These are phyloP conservation scores for Boletus reticuloceps DNA, from an alignment of 768 basidiomycete genomes.

Conservation along the genomic window DNA sequence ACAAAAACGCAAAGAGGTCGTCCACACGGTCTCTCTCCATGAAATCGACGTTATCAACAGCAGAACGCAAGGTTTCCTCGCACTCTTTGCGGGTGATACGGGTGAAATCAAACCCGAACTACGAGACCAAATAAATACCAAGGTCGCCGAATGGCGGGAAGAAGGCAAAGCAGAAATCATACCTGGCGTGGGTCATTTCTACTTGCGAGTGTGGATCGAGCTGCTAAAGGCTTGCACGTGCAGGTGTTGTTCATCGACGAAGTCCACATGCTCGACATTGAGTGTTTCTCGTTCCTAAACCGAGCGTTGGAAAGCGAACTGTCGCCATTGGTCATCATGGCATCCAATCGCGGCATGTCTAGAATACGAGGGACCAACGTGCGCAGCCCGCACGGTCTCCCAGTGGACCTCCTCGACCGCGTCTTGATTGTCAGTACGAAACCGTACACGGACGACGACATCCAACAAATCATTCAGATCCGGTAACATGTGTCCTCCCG, in stretches of 20 bases:
- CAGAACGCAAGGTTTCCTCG: constrained; percentile 96
- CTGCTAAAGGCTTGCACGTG: neutral
- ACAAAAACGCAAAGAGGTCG: constrained; percentile 95
- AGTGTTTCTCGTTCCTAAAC: constrained; percentile 98
- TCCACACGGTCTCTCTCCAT: constrained; percentile 95
- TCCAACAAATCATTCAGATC: constrained; percentile 90
- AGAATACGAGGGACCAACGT: constrained; percentile 95
- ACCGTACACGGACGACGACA: constrained; percentile 79
- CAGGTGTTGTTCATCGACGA: constrained; percentile 99
- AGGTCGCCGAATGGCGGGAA: constrained; percentile 97
- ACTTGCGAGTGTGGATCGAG: neutral
- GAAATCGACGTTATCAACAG: constrained; percentile 99
- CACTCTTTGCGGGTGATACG: constrained; percentile 92
- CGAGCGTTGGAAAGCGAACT: constrained; percentile 92
- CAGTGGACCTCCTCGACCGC: constrained; percentile 91
- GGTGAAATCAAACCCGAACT: constrained; percentile 98
- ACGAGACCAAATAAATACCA: constrained; percentile 93
- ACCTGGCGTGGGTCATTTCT: constrained; percentile 70
- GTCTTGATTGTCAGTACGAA: constrained; percentile 95
- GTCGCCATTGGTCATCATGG: constrained; percentile 97
- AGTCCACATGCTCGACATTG: constrained; percentile 99
- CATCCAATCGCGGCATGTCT: constrained; percentile 93
- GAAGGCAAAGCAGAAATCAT: constrained; percentile 98
- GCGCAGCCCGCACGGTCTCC: constrained; percentile 91
- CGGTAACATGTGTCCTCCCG: constrained; percentile 43